Evolutionary conservation across 2,329 filamentous ascomycete species (phyloP), one percentile per base, ranked within the genome.

Genomic region (Arthrobotrys musiformis): DNA sequence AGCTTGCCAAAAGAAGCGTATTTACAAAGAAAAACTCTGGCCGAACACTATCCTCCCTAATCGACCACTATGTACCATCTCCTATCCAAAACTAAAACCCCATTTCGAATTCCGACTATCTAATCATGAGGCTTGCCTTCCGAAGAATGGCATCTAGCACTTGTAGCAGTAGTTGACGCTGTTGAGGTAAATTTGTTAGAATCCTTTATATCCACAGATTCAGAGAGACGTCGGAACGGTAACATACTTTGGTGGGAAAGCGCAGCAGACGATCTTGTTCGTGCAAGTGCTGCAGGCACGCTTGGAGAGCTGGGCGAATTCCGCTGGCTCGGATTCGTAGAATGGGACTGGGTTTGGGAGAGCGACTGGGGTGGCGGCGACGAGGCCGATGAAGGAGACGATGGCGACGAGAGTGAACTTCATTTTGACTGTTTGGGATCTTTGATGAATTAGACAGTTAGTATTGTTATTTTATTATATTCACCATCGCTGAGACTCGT

Each of bases 81-180:
- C 8, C 28, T 54, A 56, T 4, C 2, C n/a, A n/a, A n/a, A n/a
- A n/a, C n/a, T n/a, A 56, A 56, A 17, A 33, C 50, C 28, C 22
- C 50, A 56, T 9, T 52, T 52, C 48, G 5, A 4, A 30, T n/a
- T n/a, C n/a, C n/a, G n/a, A n/a, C n/a, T n/a, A n/a, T n/a, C 2
- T 24, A 9, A 22, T 26, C 24, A 52, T 37, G 50, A 56, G 30
- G 28, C n/a, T 35, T 7, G 9, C 26, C 24, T 28, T 6, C 48
- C 0, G 24, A 30, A 30, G 26, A 9, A 15, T 40, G 54, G n/a
- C 30, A 48, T 68, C 42, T 70, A 70, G 67, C 67, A 70, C 54
- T 70, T 62, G 67, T 62, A 22, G 56, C 56, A 62, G 67, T 70
- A 70, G 50, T 60, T 60, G 50, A 68, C 52, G 37, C 64, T 68